These are phyloP conservation scores for Murraya paniculata DNA, from an alignment of 345 rosid genomes.

Conservation along the genomic window DNA sequence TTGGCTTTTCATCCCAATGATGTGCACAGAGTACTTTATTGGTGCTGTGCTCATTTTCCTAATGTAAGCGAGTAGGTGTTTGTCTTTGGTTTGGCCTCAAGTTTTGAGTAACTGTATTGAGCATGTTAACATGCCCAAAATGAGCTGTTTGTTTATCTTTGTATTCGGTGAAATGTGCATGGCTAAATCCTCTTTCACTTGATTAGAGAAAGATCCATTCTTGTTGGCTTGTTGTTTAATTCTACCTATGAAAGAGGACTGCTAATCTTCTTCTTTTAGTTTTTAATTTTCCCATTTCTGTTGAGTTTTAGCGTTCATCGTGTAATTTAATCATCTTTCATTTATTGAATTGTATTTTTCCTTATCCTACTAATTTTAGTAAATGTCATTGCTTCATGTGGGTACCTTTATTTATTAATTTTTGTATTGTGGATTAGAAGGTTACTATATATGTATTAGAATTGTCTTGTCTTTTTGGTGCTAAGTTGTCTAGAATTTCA, in stretches of 20 bases:
- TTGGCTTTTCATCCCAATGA: neutral
- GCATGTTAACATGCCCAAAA: neutral
- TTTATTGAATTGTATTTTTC: neutral
- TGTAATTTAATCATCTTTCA: neutral
- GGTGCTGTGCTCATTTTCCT: neutral
- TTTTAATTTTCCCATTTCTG: neutral
- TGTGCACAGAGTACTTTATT: neutral
- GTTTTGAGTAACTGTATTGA: neutral
- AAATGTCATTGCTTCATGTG: neutral
- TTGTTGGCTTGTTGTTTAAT: neutral
- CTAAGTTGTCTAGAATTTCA: conserved; percentile 25
- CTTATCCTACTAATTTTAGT: neutral
- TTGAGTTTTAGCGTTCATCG: neutral
- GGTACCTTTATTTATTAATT: neutral
- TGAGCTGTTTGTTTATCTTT: neutral
- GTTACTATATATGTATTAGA: neutral
- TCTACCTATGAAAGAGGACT: neutral
- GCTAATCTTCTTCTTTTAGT: neutral
- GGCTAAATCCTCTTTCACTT: neutral
- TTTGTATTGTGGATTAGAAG: neutral
- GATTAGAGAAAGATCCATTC: neutral
- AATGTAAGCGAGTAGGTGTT: neutral
- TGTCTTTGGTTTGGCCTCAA: neutral
- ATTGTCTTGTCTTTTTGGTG: neutral
- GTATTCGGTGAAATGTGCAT: neutral